Evolutionary conservation across 75 land plant genomes (phyloP).

Genomic region (Picea sitchensis): DNA sequence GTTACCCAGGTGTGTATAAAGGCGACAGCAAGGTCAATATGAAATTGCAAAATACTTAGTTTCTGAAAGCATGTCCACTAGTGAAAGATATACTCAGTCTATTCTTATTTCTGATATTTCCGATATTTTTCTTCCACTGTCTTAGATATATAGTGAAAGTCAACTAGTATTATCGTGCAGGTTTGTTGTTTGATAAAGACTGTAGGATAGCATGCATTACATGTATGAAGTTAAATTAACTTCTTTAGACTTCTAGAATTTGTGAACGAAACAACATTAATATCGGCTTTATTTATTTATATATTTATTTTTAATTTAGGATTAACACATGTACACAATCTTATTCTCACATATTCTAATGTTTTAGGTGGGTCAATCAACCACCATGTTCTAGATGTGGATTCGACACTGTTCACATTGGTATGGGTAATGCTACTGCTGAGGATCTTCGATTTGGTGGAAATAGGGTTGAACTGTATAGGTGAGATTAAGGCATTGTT

Average conservation of each 20-base stretch:
- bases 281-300: neutral
- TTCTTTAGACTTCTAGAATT: neutral
- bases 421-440: constrained; percentile 53
- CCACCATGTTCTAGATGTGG: constrained; percentile 67
- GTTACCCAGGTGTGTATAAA: no score
- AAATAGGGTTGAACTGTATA: constrained; percentile 58
- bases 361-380: constrained; percentile 69
- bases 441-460: constrained; percentile 56
- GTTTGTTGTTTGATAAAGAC: neutral
- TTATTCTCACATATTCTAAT: constrained; percentile 1
- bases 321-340: neutral
- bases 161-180: neutral
- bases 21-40: neutral
- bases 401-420: constrained; percentile 31
- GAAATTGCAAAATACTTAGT: neutral
- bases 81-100: neutral
- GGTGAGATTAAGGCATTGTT: constrained; percentile 26
- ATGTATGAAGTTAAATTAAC: neutral
- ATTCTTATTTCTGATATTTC: neutral
- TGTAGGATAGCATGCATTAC: neutral
- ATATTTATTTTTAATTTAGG: neutral
- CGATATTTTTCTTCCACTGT: neutral
- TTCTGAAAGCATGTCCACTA: neutral
- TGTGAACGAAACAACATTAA: neutral
- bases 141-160: neutral